phyloP scores from a whole-genome alignment of 2,329 filamentous ascomycete genomes.

The Podosphaera fusca region DNA sequence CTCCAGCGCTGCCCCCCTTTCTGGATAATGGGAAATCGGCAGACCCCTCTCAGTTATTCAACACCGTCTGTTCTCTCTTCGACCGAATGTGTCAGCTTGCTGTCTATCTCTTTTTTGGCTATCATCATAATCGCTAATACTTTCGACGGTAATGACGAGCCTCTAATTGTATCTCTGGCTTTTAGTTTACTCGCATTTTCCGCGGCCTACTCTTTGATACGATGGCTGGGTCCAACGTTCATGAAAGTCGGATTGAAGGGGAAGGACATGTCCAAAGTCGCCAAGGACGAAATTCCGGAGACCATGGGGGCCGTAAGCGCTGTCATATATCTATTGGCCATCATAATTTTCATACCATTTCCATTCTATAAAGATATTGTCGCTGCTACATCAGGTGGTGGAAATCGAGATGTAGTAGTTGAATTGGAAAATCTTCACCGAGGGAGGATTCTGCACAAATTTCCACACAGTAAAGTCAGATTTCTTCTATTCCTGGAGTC shows the following conservation, averaged over 20 bases:
- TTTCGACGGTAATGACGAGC: constrained; percentile 62
- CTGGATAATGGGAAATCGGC: no score
- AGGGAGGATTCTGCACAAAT: constrained; percentile 69
- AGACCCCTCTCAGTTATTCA: no score
- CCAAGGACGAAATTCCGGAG: constrained; percentile 64
- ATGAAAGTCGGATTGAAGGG: constrained; percentile 75
- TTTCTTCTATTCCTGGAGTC: neutral
- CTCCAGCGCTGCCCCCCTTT: no score
- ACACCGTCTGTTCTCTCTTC: constrained; percentile 21
- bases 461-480: constrained; percentile 75
- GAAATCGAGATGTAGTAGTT: constrained; percentile 69
- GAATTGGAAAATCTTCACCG: constrained; percentile 26
- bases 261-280: constrained; percentile 62
- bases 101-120: constrained; percentile 41
- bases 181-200: constrained; percentile 70
- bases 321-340: constrained; percentile 67
- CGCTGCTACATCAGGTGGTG: constrained; percentile 76
- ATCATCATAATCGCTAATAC: constrained; percentile 57
- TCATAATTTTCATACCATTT: constrained; percentile 88
- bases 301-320: constrained; percentile 91
- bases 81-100: constrained; percentile 27
- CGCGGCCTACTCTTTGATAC: constrained; percentile 62
- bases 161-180: constrained; percentile 68
- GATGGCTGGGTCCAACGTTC: constrained; percentile 82
- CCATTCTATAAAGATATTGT: constrained; percentile 98